phyloP scores from a whole-genome alignment of 306 rosid genomes.

The Medicago ruthenica region DNA sequence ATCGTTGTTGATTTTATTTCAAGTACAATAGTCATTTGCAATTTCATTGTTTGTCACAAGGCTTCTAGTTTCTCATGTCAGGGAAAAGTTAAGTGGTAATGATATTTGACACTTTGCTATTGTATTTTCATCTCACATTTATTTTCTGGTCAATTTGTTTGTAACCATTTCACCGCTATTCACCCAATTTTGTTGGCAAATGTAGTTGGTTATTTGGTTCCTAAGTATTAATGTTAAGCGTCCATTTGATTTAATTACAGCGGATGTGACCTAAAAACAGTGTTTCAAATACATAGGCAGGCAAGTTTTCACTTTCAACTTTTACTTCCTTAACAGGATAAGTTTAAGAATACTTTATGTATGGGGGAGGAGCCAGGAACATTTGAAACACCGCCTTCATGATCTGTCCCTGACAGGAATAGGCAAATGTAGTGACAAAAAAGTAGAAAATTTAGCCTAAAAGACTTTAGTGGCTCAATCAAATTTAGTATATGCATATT shows the following conservation, averaged over 20 bases:
- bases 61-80: neutral
- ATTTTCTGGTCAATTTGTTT: neutral
- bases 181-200: slow-evolving; percentile 5
- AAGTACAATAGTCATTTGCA: neutral
- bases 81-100: neutral
- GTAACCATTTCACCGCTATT: neutral
- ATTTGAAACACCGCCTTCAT: neutral
- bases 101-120: neutral
- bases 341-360: neutral
- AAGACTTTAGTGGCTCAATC: neutral
- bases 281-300: slow-evolving; percentile 26
- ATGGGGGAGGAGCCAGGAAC: neutral
- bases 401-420: neutral
- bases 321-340: neutral
- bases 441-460: neutral
- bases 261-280: slow-evolving; percentile 1
- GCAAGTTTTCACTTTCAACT: slow-evolving; percentile 11
- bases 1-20: slow-evolving; percentile 15
- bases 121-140: neutral
- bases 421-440: neutral
- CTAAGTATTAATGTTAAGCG: slow-evolving; percentile 1
- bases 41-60: slow-evolving; percentile 22
- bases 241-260: slow-evolving; percentile 14
- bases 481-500: neutral
- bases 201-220: slow-evolving; percentile 10